phyloP scores from a whole-genome alignment of 1,284 basidiomycete species.

The Melampsora medusae region DNA sequence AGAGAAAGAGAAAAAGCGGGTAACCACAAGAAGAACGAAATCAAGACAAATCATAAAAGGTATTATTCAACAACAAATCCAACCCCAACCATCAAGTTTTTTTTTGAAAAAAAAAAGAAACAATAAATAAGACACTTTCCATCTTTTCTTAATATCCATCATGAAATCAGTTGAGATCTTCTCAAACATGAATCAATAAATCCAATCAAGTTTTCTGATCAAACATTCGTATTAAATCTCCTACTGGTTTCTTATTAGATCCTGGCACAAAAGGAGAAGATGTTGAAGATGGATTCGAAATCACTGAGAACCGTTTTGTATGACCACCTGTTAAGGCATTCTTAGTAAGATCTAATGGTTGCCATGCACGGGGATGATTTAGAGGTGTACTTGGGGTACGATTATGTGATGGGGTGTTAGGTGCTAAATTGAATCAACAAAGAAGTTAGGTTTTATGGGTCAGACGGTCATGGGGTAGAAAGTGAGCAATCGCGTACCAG shows the following conservation, averaged over 20 bases:
- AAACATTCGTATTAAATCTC: slow-evolving; percentile 37
- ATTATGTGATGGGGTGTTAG: slow-evolving; percentile 7
- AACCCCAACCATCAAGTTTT: no score
- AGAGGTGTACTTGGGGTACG: no score
- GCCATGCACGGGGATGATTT: not conserved
- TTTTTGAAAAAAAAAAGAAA: no score
- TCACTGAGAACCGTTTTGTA: slow-evolving; percentile 2
- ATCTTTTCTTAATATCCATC: no score
- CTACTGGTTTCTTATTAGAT: slow-evolving; percentile 23
- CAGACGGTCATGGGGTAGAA: not conserved
- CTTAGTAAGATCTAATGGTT: slow-evolving; percentile 2
- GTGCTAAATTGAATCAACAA: not conserved
- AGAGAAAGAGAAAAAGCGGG: no score
- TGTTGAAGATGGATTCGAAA: slow-evolving; percentile 5
- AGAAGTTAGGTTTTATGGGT: not conserved
- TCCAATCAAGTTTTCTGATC: slow-evolving; percentile 14
- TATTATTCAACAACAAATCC: no score
- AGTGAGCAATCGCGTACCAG: not conserved
- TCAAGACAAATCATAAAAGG: no score
- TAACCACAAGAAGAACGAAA: no score
- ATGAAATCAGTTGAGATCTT: no score
- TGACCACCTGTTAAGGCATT: not conserved
- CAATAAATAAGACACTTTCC: no score
- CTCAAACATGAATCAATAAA: not conserved
- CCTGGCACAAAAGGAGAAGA: not conserved